phyloP scores from a whole-genome alignment of 176 grass and related monocot genomes.

The Urochloa ruziziensis region DNA sequence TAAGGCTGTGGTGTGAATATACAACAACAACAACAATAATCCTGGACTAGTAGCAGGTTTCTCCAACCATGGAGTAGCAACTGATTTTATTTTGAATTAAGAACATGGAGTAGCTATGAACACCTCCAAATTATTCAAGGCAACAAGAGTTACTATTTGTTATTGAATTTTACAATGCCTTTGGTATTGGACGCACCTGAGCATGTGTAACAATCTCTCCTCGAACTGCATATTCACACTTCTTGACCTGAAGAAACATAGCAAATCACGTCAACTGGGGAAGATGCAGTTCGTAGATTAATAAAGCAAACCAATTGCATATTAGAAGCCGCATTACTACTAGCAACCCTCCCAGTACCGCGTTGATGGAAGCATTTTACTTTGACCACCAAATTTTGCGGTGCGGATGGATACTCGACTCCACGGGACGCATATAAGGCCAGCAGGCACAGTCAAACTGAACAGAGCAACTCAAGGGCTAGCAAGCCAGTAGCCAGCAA shows the following conservation, averaged over 20 bases:
- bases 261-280: neutral
- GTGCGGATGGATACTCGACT: neutral
- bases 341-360: neutral
- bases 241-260: conserved; percentile 57
- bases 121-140: neutral
- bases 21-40: neutral
- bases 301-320: neutral
- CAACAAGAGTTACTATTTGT: neutral
- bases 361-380: neutral
- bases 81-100: neutral
- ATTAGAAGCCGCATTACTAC: neutral
- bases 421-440: neutral
- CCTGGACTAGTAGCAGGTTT: neutral
- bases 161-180: neutral
- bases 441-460: neutral
- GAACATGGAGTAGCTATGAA: neutral
- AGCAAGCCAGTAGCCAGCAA: neutral
- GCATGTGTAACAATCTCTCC: conserved; percentile 91
- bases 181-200: conserved; percentile 49
- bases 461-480: neutral
- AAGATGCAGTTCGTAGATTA: neutral
- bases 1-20: neutral
- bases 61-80: neutral
- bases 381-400: neutral
- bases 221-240: conserved; percentile 91